Evolutionary conservation across 805 yeast genomes (phyloP).

Genomic region (Candida boleticola): DNA sequence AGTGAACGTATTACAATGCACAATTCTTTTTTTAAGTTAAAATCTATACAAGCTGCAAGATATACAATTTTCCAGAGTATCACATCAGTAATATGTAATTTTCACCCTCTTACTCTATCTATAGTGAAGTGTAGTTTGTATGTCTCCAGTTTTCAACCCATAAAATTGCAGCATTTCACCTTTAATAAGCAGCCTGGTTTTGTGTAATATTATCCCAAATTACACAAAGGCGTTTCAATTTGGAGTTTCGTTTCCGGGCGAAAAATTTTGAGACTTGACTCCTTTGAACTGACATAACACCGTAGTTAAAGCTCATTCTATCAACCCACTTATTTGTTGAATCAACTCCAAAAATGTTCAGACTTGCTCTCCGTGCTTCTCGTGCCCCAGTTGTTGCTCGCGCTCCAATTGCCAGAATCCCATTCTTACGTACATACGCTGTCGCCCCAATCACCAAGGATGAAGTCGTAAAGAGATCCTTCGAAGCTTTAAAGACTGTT

Average conservation of each 20-base stretch:
- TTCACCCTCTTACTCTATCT: too few species aligned
- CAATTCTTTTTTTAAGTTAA: too few species aligned
- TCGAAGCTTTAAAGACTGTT: constrained; percentile 68
- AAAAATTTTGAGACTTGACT: too few species aligned
- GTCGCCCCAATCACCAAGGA: constrained; percentile 66
- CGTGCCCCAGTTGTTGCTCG: constrained; percentile 15
- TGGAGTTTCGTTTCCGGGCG: too few species aligned
- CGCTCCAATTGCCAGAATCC: constrained; percentile 31
- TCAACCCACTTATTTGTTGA: neutral
- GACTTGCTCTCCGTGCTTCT: constrained; percentile 47
- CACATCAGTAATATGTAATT: too few species aligned
- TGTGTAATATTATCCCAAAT: neutral
- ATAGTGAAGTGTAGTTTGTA: too few species aligned
- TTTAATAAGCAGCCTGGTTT: neutral
- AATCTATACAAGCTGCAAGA: too few species aligned
- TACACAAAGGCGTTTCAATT: too few species aligned
- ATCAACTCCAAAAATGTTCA: constrained; percentile 40
- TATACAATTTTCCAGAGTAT: too few species aligned
- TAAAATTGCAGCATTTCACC: neutral
- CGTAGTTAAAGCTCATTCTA: neutral
- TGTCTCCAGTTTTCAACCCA: neutral
- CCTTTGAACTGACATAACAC: too few species aligned
- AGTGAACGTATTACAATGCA: too few species aligned
- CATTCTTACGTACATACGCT: constrained; percentile 50
- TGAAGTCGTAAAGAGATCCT: constrained; percentile 79